Conservation (phyloP, 164 flowering plant species). For the Paratinospora sagittata region DNA sequence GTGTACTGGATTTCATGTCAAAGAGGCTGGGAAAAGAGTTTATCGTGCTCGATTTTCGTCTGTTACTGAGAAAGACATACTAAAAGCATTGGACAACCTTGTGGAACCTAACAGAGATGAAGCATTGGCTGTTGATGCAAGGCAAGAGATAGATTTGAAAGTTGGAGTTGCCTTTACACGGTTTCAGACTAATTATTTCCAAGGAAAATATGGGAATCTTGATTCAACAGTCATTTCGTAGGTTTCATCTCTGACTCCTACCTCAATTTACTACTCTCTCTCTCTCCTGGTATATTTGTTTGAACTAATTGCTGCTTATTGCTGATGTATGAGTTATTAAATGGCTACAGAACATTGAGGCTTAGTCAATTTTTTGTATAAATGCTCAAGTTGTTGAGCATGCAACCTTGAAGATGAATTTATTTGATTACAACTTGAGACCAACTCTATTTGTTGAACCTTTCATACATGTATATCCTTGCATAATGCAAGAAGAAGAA, state of each 20-base stretch:
- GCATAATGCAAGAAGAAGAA: too few relatives aligned
- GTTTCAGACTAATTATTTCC: slow-evolving; percentile 87
- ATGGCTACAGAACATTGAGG: background rate
- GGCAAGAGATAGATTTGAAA: slow-evolving; percentile 98
- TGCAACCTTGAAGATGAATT: too few relatives aligned
- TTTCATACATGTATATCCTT: too few relatives aligned
- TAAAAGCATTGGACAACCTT: slow-evolving; percentile 78
- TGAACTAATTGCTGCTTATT: background rate
- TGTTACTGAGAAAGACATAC: slow-evolving; percentile 80
- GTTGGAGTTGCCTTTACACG: slow-evolving; percentile 99
- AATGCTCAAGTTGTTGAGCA: too few relatives aligned
- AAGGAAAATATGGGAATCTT: slow-evolving; percentile 96
- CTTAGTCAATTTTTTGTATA: too few relatives aligned
- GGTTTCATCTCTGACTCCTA: slow-evolving; percentile 24
- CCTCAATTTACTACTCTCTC: background rate
- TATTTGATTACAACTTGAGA: too few relatives aligned
- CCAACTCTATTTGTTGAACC: too few relatives aligned
- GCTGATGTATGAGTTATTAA: background rate
- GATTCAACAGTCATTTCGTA: slow-evolving; percentile 93
- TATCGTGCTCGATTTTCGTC: slow-evolving; percentile 96
- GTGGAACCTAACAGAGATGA: slow-evolving; percentile 77
- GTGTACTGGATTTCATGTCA: slow-evolving; percentile 59
- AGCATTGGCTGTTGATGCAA: slow-evolving; percentile 96
- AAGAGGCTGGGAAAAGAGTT: slow-evolving; percentile 45
- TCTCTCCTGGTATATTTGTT: background rate